Base-by-base conservation (phyloP, 148 eudicot species). In the Chenopodium suecicum region DNA sequence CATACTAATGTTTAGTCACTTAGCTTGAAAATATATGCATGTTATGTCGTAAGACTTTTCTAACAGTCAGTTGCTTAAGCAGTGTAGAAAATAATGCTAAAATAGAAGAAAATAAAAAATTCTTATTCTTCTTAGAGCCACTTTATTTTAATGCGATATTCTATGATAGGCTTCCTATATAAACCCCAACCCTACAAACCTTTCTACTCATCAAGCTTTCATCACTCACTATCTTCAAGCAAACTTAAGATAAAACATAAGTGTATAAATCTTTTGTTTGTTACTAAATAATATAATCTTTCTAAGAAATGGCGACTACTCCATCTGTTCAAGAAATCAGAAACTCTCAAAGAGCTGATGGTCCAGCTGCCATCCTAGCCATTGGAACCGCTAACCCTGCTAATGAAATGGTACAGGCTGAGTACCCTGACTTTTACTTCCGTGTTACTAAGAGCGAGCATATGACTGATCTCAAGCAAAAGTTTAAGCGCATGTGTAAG, bases 391-490 rank as follows among this genome's bases (percentile, higher is more conserved):
- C 74, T 12, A 70, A 70, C 52, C 74, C 74, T 0, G 74, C 9
- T 22, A 70, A 70, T 41, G 74, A 37, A 19, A 17, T 37, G 23
- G 19, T 1, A 3, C 74, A 70, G 9, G 52, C 74, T 37, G 74
- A 70, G 74, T 37, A 37, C 9, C 74, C 74, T 27, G 74, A 70
- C 22, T 70, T 70, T 41, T 73, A 73, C 34, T 73, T 73, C 34
- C 76, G 76, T n/a, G 76, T 73, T 50, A 73, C 76, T 8, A 73
- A 73, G 8, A 73, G 76, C 60, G 76, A 73, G 76, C 76, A 73
- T 25, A 47, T 47, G 60, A 47, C 34, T 12, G 76, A 73, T n/a
- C 76, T 73, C 19, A 73, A 73, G 22, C 16, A 48, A 4, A 73
- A 73, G 9, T 73, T 73, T 48, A 23, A 73, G 34, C 76, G 76